Evolutionary conservation across 2,329 filamentous ascomycete species (phyloP).

Genomic region (Plectosphaerella sp.): DNA sequence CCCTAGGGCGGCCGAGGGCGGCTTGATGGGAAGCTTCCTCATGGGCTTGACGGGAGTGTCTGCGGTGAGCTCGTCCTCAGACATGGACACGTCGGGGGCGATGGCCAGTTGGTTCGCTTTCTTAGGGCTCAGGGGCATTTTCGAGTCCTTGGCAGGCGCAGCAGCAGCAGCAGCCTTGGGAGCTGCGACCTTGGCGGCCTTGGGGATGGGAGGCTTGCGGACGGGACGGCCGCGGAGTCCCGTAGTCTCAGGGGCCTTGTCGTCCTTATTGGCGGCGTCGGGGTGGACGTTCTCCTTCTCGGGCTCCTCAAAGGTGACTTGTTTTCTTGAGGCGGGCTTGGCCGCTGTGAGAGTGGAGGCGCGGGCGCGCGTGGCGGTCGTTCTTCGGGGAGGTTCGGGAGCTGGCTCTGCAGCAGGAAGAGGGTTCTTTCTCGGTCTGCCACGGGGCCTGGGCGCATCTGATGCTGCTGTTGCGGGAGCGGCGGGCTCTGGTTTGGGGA

Average conservation of each 20-base stretch:
- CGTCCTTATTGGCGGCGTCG: slow-evolving; percentile 26
- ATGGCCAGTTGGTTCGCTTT: slow-evolving; percentile 56
- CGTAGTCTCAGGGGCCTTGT: slow-evolving; percentile 18
- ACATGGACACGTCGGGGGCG: slow-evolving; percentile 42
- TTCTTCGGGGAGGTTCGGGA: slow-evolving; percentile 14
- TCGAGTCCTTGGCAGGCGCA: slow-evolving; percentile 28
- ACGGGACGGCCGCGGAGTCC: slow-evolving; percentile 39
- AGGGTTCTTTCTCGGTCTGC: slow-evolving; percentile 36
- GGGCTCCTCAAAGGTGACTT: slow-evolving; percentile 59
- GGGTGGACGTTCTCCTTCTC: slow-evolving; percentile 61
- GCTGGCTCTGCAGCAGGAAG: slow-evolving; percentile 17
- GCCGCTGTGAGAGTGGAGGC: slow-evolving; percentile 19
- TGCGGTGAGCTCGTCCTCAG: slow-evolving; percentile 57
- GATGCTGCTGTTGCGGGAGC: slow-evolving; percentile 25
- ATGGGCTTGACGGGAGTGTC: slow-evolving; percentile 46
- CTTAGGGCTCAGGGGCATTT: slow-evolving; percentile 58
- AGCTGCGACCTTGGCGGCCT: slow-evolving; percentile 19
- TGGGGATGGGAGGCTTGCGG: slow-evolving; percentile 34
- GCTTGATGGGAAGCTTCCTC: slow-evolving; percentile 53
- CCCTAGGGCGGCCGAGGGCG: slow-evolving; percentile 25
- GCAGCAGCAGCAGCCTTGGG: slow-evolving; percentile 19
- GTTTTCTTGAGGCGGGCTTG: slow-evolving; percentile 51
- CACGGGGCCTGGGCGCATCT: slow-evolving; percentile 19
- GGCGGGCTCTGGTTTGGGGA: slow-evolving; percentile 16
- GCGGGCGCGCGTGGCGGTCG: slow-evolving; percentile 19